Evolutionary conservation across 2,329 filamentous ascomycete species (phyloP).

Genomic region (Lithohypha guttulata): DNA sequence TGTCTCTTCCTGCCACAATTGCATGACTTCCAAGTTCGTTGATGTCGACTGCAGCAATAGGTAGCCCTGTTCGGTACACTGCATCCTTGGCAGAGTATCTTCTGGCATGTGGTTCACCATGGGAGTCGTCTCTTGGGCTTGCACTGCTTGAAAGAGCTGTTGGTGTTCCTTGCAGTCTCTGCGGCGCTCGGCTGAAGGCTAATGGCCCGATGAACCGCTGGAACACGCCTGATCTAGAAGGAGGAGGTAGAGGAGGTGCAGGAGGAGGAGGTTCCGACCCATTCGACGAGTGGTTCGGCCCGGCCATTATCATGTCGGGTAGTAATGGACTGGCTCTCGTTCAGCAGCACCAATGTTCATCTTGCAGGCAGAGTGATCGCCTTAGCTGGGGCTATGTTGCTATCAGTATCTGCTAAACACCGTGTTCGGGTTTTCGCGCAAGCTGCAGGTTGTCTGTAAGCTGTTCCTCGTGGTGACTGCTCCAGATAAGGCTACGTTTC

Average conservation of each 20-base stretch:
- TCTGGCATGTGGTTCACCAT: neutral
- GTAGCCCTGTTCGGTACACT: constrained; percentile 53
- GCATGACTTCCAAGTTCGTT: constrained; percentile 54
- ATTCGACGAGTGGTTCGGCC: constrained; percentile 3
- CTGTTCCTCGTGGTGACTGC: too few species aligned
- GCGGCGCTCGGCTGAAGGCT: constrained; percentile 10
- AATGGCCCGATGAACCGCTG: constrained; percentile 22
- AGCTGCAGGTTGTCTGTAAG: too few species aligned
- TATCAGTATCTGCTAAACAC: too few species aligned
- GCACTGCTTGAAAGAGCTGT: constrained; percentile 5
- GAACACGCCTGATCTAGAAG: constrained; percentile 16
- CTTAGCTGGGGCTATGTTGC: too few species aligned
- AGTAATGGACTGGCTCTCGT: constrained; percentile 3
- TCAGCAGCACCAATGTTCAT: constrained; percentile 6
- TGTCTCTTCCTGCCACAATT: constrained; percentile 54
- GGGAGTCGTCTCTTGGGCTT: constrained; percentile 6
- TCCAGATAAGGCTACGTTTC: neutral
- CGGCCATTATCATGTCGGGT: constrained; percentile 10
- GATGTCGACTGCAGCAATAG: constrained; percentile 53
- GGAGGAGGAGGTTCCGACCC: constrained; percentile 12
- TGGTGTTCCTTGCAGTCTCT: constrained; percentile 4
- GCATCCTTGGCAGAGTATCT: constrained; percentile 31
- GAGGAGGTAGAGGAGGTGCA: constrained; percentile 24
- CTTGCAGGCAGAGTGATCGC: too few species aligned
- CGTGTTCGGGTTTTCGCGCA: too few species aligned